Conservation (phyloP, 768 basidiomycete genomes). For the Mycena latifolia region DNA sequence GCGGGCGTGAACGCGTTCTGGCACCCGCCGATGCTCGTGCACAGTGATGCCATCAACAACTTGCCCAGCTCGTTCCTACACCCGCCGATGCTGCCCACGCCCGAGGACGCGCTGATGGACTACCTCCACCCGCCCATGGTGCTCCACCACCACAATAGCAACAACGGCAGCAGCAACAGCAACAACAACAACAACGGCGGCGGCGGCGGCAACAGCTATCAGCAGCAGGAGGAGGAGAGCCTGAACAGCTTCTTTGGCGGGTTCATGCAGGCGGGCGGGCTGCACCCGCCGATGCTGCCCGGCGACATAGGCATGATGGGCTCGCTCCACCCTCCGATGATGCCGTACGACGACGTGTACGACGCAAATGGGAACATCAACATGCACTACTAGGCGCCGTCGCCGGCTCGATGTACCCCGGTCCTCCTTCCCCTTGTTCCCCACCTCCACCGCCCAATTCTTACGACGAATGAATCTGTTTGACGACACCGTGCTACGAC, state of each 20-base stretch:
- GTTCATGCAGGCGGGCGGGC: constrained; percentile 46
- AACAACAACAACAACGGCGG: too few relatives aligned
- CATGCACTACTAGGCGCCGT: constrained; percentile 30
- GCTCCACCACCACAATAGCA: constrained; percentile 1
- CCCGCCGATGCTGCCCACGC: constrained; percentile 73
- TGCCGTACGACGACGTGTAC: constrained; percentile 35
- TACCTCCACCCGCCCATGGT: constrained; percentile 75
- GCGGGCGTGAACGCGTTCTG: constrained; percentile 69
- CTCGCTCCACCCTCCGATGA: constrained; percentile 32
- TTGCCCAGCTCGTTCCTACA: constrained; percentile 69
- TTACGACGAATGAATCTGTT: constrained; percentile 11
- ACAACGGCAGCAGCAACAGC: too few relatives aligned
- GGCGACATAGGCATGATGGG: constrained; percentile 44
- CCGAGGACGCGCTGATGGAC: constrained; percentile 78
- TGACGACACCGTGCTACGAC: constrained; percentile 23
- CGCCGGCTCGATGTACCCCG: constrained; percentile 18
- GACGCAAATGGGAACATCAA: constrained; percentile 26
- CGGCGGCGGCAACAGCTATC: background rate
- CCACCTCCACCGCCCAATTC: background rate
- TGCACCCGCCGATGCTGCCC: constrained; percentile 67
- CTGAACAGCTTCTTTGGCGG: constrained; percentile 55
- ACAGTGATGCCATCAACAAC: constrained; percentile 49
- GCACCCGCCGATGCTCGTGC: constrained; percentile 83
- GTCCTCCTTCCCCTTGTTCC: background rate
- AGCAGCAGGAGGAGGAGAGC: constrained; percentile 72